phyloP scores from a whole-genome alignment of 495 filamentous ascomycete genomes.

The Hypoxylon subgilvum region DNA sequence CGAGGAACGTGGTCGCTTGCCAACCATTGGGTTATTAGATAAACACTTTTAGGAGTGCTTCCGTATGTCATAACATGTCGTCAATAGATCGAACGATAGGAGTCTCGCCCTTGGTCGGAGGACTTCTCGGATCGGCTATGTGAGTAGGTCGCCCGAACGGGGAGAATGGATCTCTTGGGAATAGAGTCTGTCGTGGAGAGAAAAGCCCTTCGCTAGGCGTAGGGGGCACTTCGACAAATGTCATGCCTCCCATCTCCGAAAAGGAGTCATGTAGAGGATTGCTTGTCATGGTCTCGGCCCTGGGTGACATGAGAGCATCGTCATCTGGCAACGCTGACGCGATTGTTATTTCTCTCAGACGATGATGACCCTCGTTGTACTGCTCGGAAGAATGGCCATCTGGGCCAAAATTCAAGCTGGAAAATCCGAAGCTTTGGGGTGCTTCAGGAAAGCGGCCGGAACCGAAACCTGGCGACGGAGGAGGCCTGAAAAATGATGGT shows the following conservation, averaged over 20 bases:
- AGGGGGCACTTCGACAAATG: conserved; percentile 54
- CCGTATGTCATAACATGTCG: conserved; percentile 51
- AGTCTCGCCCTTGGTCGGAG: conserved; percentile 66
- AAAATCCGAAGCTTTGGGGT: conserved; percentile 43
- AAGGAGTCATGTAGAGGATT: conserved; percentile 56
- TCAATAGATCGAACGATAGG: conserved; percentile 73
- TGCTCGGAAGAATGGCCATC: conserved; percentile 21
- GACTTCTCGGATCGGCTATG: conserved; percentile 66
- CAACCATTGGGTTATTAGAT: too few species aligned
- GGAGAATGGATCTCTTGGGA: conserved; percentile 56
- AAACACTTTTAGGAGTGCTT: not conserved
- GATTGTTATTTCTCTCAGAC: conserved; percentile 40
- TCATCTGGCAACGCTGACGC: conserved; percentile 45
- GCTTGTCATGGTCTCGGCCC: conserved; percentile 58
- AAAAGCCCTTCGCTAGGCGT: conserved; percentile 55
- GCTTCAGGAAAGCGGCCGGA: conserved; percentile 42
- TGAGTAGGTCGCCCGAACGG: conserved; percentile 53
- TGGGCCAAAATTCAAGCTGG: conserved; percentile 37
- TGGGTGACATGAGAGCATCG: conserved; percentile 56
- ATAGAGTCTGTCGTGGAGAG: conserved; percentile 57
- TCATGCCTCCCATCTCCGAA: conserved; percentile 48
- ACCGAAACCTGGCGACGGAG: conserved; percentile 49
- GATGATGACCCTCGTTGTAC: conserved; percentile 19
- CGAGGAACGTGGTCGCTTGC: not conserved
- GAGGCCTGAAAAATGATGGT: conserved; percentile 30